These are phyloP conservation scores for Cynanchum wilfordii DNA, from an alignment of 257 asterid genomes.

Conservation along the genomic window DNA sequence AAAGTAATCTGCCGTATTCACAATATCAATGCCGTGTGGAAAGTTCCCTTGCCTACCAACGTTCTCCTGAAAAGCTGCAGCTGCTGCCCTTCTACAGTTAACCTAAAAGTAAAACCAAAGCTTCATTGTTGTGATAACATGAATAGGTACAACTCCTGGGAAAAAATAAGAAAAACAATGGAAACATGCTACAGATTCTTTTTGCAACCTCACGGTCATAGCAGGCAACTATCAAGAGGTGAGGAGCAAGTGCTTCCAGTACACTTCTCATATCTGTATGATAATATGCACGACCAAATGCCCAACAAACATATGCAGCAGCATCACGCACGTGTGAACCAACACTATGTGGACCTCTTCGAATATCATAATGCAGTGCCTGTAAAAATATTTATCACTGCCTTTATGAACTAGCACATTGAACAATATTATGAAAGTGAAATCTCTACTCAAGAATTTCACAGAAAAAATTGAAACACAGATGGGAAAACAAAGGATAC, in stretches of 20 bases:
- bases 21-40: constrained; percentile 88
- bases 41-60: constrained; percentile 94
- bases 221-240: constrained; percentile 88
- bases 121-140: constrained; percentile 25
- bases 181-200: constrained; percentile 6
- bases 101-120: constrained; percentile 51
- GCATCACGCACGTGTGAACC: constrained; percentile 99
- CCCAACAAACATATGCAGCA: constrained; percentile 99
- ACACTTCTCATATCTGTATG: constrained; percentile 74
- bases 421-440: not conserved
- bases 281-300: constrained; percentile 92
- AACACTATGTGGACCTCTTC: constrained; percentile 99
- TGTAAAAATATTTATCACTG: constrained; percentile 20
- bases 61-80: constrained; percentile 99
- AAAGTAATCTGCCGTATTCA: constrained; percentile 88
- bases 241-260: constrained; percentile 80
- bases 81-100: constrained; percentile 99
- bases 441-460: not conserved
- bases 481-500: not conserved
- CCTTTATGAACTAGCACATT: not conserved
- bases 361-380: constrained; percentile 94
- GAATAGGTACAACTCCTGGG: constrained; percentile 8
- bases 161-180: constrained; percentile 4
- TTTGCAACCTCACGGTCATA: constrained; percentile 93
- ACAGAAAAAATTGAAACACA: not conserved